Evolutionary conservation across 306 rosid genomes (phyloP).

Genomic region (Dryas octopetala): DNA sequence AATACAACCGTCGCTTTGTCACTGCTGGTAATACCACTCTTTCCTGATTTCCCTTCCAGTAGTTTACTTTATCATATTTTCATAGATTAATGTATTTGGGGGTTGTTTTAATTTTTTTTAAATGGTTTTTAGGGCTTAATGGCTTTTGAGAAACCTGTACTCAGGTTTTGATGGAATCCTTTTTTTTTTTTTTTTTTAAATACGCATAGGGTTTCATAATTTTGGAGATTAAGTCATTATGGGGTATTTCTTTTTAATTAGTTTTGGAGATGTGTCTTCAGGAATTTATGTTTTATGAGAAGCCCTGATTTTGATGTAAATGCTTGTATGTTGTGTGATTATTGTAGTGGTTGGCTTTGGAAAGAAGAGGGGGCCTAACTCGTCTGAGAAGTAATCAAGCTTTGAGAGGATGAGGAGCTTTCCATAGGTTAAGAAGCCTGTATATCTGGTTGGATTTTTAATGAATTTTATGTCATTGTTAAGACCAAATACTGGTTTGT

Average conservation of each 20-base stretch:
- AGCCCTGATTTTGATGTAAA: background rate
- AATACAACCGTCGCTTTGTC: conserved; percentile 58
- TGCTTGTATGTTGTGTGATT: background rate
- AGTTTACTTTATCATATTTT: background rate
- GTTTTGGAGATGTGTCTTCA: too few relatives aligned
- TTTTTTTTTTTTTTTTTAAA: too few relatives aligned
- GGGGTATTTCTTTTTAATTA: too few relatives aligned
- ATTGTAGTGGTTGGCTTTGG: conserved; percentile 38
- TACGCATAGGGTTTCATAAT: too few relatives aligned
- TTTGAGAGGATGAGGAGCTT: conserved; percentile 1
- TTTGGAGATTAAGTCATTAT: too few relatives aligned
- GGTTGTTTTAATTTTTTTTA: background rate
- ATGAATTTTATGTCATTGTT: background rate
- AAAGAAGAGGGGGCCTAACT: conserved; percentile 43
- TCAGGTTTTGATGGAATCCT: too few relatives aligned
- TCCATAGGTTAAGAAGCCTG: conserved; percentile 2
- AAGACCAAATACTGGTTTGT: background rate
- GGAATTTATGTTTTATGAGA: too few relatives aligned
- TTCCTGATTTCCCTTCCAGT: background rate
- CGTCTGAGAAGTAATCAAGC: conserved; percentile 33
- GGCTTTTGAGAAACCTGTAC: background rate
- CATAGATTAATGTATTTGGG: background rate
- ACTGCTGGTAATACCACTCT: conserved; percentile 38
- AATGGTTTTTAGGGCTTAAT: background rate
- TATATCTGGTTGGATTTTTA: background rate